phyloP scores from a whole-genome alignment of 495 filamentous ascomycete species.

The Aspergillus carlsbadensis region DNA sequence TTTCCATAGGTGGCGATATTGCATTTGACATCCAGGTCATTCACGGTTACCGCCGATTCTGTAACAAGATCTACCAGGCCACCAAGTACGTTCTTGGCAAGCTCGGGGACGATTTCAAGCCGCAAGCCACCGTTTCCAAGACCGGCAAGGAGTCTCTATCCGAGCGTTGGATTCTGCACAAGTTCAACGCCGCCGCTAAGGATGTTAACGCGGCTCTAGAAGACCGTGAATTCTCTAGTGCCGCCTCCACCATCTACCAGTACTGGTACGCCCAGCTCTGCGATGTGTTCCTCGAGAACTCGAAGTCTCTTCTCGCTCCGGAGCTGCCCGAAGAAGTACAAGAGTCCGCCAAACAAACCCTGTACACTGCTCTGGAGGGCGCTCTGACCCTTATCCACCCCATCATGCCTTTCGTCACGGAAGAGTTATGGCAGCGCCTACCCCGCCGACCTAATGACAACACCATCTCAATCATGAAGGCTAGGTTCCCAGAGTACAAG shows the following conservation, averaged over 20 bases:
- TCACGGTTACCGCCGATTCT: conserved; percentile 78
- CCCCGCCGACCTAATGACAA: conserved; percentile 61
- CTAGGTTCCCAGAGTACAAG: conserved; percentile 60
- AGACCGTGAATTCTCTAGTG: conserved; percentile 66
- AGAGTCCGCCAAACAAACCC: conserved; percentile 59
- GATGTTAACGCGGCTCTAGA: conserved; percentile 70
- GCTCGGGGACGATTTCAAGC: conserved; percentile 68
- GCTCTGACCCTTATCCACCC: conserved; percentile 69
- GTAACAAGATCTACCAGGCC: conserved; percentile 92
- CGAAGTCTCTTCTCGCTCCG: conserved; percentile 67
- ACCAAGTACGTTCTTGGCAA: conserved; percentile 84
- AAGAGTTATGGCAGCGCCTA: conserved; percentile 78
- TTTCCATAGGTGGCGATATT: conserved; percentile 62
- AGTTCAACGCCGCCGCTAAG: conserved; percentile 71
- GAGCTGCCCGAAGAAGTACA: conserved; percentile 55
- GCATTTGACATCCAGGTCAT: conserved; percentile 83
- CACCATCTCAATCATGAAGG: conserved; percentile 66
- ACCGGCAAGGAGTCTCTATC: conserved; percentile 69
- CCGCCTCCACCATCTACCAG: conserved; percentile 62
- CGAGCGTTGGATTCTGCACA: conserved; percentile 84
- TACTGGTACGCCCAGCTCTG: conserved; percentile 70
- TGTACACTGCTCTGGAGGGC: conserved; percentile 69
- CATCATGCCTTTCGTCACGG: conserved; percentile 78
- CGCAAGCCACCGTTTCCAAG: conserved; percentile 51
- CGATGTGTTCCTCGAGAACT: conserved; percentile 75